Conservation (phyloP, 2,329 filamentous ascomycete species). For the Penicillium occitanis region DNA sequence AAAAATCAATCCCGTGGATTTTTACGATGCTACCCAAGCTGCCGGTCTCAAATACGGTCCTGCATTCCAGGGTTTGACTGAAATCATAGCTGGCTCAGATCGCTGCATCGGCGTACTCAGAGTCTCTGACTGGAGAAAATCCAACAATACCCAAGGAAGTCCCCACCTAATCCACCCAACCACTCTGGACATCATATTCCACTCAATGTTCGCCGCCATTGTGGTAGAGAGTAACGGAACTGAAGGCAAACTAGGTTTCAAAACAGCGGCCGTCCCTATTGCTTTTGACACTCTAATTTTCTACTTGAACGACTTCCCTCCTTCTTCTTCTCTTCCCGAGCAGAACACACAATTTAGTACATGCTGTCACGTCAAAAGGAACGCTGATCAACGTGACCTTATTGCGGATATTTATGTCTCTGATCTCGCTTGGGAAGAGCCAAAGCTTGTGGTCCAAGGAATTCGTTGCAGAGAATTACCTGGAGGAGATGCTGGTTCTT, state of each 20-base stretch:
- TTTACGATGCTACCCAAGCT: slow-evolving; percentile 2
- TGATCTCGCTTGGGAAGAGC: slow-evolving; percentile 1
- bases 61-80: slow-evolving; percentile 4
- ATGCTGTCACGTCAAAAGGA: not conserved
- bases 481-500: not conserved
- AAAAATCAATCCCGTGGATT: not conserved
- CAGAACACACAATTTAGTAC: not conserved
- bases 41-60: slow-evolving; percentile 11
- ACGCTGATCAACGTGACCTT: not conserved
- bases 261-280: slow-evolving; percentile 29
- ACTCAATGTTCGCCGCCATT: slow-evolving; percentile 29
- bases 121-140: slow-evolving; percentile 6
- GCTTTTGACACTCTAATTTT: slow-evolving; percentile 8
- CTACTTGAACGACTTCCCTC: not conserved
- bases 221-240: slow-evolving; percentile 21
- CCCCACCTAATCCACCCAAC: slow-evolving; percentile 39
- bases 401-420: slow-evolving; percentile 13
- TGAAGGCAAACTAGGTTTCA: not conserved
- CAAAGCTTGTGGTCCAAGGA: slow-evolving; percentile 7
- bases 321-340: not conserved
- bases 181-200: slow-evolving; percentile 38
- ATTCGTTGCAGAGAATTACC: slow-evolving; percentile 12
- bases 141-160: slow-evolving; percentile 36
- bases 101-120: not conserved
- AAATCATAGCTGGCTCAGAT: not conserved